A percentile compares a stretch with the other conserved stretches of the same genome.
Evolutionary conservation across 1,284 basidiomycete genomes (phyloP).

Genomic region (Fistulinella staudtii): DNA sequence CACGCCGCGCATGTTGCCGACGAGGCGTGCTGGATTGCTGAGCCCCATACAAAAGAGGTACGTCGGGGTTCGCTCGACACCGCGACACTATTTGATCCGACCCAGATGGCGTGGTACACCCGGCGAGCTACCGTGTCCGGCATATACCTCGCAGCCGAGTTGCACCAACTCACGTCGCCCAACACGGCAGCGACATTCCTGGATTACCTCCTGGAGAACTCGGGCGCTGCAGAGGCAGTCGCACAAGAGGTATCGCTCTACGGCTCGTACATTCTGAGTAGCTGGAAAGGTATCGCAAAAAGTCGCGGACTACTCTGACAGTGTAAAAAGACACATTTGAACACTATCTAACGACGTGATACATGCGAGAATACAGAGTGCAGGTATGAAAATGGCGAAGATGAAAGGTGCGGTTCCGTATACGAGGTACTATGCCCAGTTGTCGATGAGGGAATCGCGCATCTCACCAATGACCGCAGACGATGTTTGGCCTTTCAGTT

Average conservation of each 20-base stretch:
- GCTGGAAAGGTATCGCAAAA: conserved; percentile 64
- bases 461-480: conserved; percentile 90
- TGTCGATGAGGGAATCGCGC: conserved; percentile 91
- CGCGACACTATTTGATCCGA: conserved; percentile 2
- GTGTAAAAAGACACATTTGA: conserved; percentile 1
- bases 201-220: conserved; percentile 52
- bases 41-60: conserved; percentile 54
- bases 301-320: conserved; percentile 51
- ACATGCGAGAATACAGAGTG: conserved; percentile 20
- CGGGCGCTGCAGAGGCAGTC: conserved; percentile 40
- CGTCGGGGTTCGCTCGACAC: conserved; percentile 16
- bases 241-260: conserved; percentile 51
- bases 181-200: conserved; percentile 59
- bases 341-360: conserved; percentile 16
- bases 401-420: no score
- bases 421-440: conserved; percentile 87
- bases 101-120: conserved; percentile 64
- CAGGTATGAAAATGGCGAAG: no score
- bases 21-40: conserved; percentile 55
- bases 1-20: conserved; percentile 63
- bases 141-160: conserved; percentile 65
- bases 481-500: conserved; percentile 84
- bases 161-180: conserved; percentile 72
- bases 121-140: conserved; percentile 57
- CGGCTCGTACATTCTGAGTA: conserved; percentile 56